phyloP scores from a whole-genome alignment of 1,284 basidiomycete species.

The Apiotrichum gracile region DNA sequence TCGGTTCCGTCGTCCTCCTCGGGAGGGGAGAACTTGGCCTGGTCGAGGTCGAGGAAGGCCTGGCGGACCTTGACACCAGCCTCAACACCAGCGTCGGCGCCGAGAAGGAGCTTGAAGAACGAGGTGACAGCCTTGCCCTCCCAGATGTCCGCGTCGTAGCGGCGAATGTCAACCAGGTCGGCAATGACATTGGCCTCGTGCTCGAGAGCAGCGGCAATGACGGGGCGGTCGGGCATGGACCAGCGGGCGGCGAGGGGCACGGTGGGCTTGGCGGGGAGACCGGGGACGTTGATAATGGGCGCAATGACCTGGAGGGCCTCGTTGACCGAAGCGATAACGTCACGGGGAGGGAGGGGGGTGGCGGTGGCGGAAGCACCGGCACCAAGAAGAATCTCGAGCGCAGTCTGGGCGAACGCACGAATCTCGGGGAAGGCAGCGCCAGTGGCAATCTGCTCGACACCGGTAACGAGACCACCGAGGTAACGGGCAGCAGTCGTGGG shows the following conservation, averaged over 20 bases:
- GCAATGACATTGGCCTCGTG: slow-evolving; percentile 69
- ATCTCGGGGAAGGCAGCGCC: slow-evolving; percentile 96
- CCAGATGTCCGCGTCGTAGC: slow-evolving; percentile 67
- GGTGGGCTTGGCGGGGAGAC: slow-evolving; percentile 50
- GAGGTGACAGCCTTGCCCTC: slow-evolving; percentile 60
- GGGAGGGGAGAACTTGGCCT: slow-evolving; percentile 57
- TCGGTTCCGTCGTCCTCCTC: slow-evolving; percentile 97
- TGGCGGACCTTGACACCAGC: slow-evolving; percentile 63
- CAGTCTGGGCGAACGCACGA: slow-evolving; percentile 79
- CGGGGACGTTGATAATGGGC: slow-evolving; percentile 57
- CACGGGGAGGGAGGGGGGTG: slow-evolving; percentile 60
- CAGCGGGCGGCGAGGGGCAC: slow-evolving; percentile 33
- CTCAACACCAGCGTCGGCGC: slow-evolving; percentile 41
- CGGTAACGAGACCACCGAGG: slow-evolving; percentile 80
- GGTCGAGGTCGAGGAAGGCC: slow-evolving; percentile 72
- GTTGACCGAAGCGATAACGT: slow-evolving; percentile 59
- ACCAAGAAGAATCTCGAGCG: slow-evolving; percentile 67
- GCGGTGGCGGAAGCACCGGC: slow-evolving; percentile 71
- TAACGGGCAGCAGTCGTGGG: slow-evolving; percentile 85
- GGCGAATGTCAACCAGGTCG: slow-evolving; percentile 66
- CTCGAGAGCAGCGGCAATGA: slow-evolving; percentile 52
- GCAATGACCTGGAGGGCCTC: slow-evolving; percentile 57
- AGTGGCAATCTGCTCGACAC: slow-evolving; percentile 84
- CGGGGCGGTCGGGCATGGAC: slow-evolving; percentile 41
- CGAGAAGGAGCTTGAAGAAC: slow-evolving; percentile 56